Evolutionary conservation across 2,329 filamentous ascomycete species (phyloP), one percentile per base, ranked within the genome.

Genomic region (Shiraia sp.): DNA sequence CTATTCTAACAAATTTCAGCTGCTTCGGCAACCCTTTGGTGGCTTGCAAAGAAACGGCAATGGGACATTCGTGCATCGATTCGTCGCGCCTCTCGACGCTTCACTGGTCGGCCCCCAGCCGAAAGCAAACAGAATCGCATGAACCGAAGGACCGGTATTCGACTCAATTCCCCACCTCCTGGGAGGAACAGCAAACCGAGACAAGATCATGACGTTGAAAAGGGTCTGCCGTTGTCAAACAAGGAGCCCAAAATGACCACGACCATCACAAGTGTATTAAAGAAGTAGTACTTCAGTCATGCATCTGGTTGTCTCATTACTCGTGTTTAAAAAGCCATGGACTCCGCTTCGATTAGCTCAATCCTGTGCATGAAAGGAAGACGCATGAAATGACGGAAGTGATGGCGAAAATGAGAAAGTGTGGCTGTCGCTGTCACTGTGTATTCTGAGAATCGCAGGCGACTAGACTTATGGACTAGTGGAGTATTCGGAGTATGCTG

Each of bases 31-130:
- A 72, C 82, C 2, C 80, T 93, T 19, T 95, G 87, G 73, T 89
- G 85, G 67, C 66, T 92, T 26, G 87, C 89, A 40, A 93, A 93
- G 76, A 90, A 89, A 73, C 82, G 85, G 32, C 87, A 91, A 68
- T 93, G 89, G 89, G 87, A 84, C 53, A 75, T 93, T 53, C 81
- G 84, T 44, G 82, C 88, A 63, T 86, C 78, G 22, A 76, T 95
- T 42, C 80, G 85, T 40, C 81, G 80, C 51, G 90, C 87, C 1
- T 75, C 74, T 12, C 68, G 72, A 30, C 71, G 73, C 17, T 45
- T 76, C 31, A 75, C 74, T 1, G 72, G 71, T 14, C 70, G 72
- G 33, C 59, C 58, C 14, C 50, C 50, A 17, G 46, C 61, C 36
- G 57, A 59, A 32, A 49, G 47, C 45, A 49, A 59, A 29, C 54